Evolutionary conservation across 2,329 filamentous ascomycete genomes (phyloP).

Genomic region (Microsporum canis): DNA sequence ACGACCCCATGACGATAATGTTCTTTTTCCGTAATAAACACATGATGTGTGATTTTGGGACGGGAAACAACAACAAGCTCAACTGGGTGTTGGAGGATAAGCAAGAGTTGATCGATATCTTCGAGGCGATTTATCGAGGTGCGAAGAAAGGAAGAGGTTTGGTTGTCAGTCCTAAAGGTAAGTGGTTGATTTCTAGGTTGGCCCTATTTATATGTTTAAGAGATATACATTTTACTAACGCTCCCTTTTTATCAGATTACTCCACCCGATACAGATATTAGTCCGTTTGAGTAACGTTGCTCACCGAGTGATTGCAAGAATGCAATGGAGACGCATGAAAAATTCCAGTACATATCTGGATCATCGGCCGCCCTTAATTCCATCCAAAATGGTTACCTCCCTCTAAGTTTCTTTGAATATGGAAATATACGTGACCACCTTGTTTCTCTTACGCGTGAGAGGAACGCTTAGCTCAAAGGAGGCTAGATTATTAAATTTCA

Average conservation of each 20-base stretch:
- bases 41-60: conserved; percentile 89
- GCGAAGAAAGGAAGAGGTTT: conserved; percentile 96
- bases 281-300: not conserved
- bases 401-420: not conserved
- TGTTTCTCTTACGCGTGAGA: not conserved
- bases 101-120: conserved; percentile 95
- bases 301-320: not conserved
- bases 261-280: conserved; percentile 60
- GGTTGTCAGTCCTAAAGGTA: conserved; percentile 87
- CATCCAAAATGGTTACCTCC: not conserved
- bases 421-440: not conserved
- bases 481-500: not conserved
- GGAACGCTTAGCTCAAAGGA: not conserved
- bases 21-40: conserved; percentile 98
- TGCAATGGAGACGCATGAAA: not conserved
- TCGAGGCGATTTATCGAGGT: conserved; percentile 96
- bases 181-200: conserved; percentile 15
- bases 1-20: conserved; percentile 91
- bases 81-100: conserved; percentile 97
- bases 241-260: conserved; percentile 36
- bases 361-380: not conserved
- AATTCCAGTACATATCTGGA: not conserved
- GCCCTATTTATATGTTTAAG: not conserved
- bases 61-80: conserved; percentile 96
- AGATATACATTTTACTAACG: not conserved